These are phyloP conservation scores for Ehretia macrophylla DNA, from an alignment of 257 asterid genomes.

Conservation along the genomic window DNA sequence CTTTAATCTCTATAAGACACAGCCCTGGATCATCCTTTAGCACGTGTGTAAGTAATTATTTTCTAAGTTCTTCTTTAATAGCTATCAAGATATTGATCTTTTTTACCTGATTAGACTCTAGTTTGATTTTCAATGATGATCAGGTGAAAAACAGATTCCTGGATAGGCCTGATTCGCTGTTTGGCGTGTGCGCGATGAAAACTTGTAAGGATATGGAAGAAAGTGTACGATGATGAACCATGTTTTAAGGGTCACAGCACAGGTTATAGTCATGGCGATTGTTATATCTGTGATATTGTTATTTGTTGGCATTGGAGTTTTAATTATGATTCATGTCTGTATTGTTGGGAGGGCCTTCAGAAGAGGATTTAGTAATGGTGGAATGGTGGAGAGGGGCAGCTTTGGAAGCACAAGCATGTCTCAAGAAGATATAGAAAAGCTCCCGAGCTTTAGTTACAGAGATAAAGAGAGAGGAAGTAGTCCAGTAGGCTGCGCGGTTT, in stretches of 20 bases:
- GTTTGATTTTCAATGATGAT: background rate
- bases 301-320: constrained; percentile 40
- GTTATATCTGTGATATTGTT: constrained; percentile 43
- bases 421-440: constrained; percentile 62
- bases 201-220: background rate
- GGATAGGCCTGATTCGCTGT: background rate
- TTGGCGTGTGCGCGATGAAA: too few relatives aligned
- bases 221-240: constrained; percentile 21
- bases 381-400: constrained; percentile 39
- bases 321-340: constrained; percentile 55
- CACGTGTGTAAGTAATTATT: background rate
- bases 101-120: background rate
- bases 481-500: constrained; percentile 54
- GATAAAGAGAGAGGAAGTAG: constrained; percentile 28
- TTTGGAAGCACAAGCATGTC: constrained; percentile 62
- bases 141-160: background rate
- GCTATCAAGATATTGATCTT: background rate
- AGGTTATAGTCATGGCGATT: constrained; percentile 39
- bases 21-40: background rate
- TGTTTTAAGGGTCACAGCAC: constrained; percentile 21
- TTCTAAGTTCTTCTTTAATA: background rate
- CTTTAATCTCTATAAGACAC: background rate
- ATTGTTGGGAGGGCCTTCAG: constrained; percentile 49
- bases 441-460: constrained; percentile 62
- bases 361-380: constrained; percentile 10